Evolutionary conservation across 345 rosid genomes (phyloP).

Genomic region (Rhizophora mangle): DNA sequence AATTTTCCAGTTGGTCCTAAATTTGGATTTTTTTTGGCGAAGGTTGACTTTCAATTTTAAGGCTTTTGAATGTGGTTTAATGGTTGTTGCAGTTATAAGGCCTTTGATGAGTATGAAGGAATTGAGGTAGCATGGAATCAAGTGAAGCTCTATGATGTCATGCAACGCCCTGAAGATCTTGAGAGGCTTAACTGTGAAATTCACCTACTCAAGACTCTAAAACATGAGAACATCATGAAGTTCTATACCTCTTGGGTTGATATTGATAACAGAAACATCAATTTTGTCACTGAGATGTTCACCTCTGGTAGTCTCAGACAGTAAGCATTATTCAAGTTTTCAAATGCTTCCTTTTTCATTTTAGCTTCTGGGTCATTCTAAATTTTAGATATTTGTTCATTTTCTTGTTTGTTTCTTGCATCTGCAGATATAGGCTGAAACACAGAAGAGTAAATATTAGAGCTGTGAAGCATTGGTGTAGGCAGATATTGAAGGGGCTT

Average conservation of each 20-base stretch:
- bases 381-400: neutral
- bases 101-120: slow-evolving; percentile 94
- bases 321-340: slow-evolving; percentile 42
- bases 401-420: slow-evolving; percentile 9
- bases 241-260: slow-evolving; percentile 97
- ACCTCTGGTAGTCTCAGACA: slow-evolving; percentile 94
- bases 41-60: neutral
- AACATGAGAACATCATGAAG: slow-evolving; percentile 89
- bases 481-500: slow-evolving; percentile 88
- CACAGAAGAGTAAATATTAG: slow-evolving; percentile 85
- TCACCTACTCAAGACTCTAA: slow-evolving; percentile 89
- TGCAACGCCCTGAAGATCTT: slow-evolving; percentile 89
- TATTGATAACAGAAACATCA: slow-evolving; percentile 69
- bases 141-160: slow-evolving; percentile 83
- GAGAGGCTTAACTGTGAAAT: slow-evolving; percentile 92
- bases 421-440: slow-evolving; percentile 69
- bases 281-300: slow-evolving; percentile 94
- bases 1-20: neutral
- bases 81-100: slow-evolving; percentile 60
- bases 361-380: slow-evolving; percentile 11
- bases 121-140: slow-evolving; percentile 99
- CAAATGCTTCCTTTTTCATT: neutral
- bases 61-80: slow-evolving; percentile 2
- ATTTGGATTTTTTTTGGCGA: neutral
- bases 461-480: slow-evolving; percentile 96